phyloP scores from a whole-genome alignment of 306 rosid genomes.

The Cicer bijugum region DNA sequence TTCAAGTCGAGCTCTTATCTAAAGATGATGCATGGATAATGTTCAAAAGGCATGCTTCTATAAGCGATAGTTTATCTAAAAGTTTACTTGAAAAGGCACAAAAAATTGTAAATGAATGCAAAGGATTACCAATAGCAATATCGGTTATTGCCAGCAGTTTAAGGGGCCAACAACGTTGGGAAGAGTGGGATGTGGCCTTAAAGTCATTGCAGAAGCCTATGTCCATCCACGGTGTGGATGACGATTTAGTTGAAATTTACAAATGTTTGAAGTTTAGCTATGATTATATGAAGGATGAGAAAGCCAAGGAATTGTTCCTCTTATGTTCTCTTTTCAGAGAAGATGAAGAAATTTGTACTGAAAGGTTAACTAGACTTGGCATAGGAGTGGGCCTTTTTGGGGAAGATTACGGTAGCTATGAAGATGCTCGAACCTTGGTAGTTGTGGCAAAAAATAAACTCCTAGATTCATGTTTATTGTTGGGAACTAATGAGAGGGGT shows the following conservation, averaged over 20 bases:
- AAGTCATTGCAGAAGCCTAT: background rate
- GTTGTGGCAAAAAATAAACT: no score
- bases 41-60: background rate
- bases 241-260: background rate
- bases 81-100: background rate
- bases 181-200: background rate
- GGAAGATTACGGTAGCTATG: no score
- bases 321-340: no score
- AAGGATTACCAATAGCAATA: conserved; percentile 37
- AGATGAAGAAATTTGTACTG: no score
- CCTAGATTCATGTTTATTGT: no score
- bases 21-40: conserved; percentile 2
- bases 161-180: background rate
- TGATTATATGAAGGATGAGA: no score
- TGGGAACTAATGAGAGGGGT: no score
- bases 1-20: background rate
- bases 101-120: conserved; percentile 1
- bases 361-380: no score
- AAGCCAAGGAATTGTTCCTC: no score
- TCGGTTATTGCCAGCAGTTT: conserved; percentile 1
- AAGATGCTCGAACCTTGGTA: no score
- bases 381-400: no score
- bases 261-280: no score
- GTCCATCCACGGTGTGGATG: background rate
- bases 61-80: background rate